Evolutionary conservation across 2,329 filamentous ascomycete genomes (phyloP), one percentile per base, ranked within the genome.

Genomic region (Apiospora phragmitis): DNA sequence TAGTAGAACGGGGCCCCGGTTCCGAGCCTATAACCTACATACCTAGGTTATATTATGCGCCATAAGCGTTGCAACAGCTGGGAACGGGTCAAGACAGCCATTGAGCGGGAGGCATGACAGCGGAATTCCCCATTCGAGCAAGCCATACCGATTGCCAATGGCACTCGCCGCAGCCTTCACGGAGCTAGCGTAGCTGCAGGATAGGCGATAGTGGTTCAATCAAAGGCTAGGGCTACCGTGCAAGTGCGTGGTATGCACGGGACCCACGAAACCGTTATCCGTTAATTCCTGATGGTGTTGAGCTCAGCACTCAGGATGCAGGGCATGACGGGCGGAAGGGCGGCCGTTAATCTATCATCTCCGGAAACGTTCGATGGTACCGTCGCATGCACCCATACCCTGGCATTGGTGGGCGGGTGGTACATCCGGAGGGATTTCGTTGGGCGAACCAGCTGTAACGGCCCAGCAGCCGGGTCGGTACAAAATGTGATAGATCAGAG

Each of bases 381-480:
- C 55, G 55, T 62, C 18, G 29, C 55, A 62, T 62, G 55, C 29
- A 38, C 55, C 29, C 55, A n/a, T n/a, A 62, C 11, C 55, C 55
- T 62, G 29, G 55, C 55, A 38, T 38, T 62, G 55, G 55, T 38
- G 55, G 42, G 55, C 55, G 55, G 55, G 55, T 62, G 21, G 55
- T 38, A n/a, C 55, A 62, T 62, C 55, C 55, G 55, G 55, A n/a
- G 55, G 55, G 32, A 35, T 35, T 62, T 62, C 55, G 55, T 62
- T 62, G 55, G 32, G 55, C 32, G 32, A 62, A 38, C 32, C 55
- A 62, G 29, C 18, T 32, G n/a, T 32, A 32, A n/a, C 55, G 55
- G 55, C 55, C 55, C 55, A 62, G 32, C 9, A 62, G 55, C 55
- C 55, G 55, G 55, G 55, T 62, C 38, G 55, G 55, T 38, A 9